Evolutionary conservation across 2,329 filamentous ascomycete species (phyloP), one percentile per base, ranked within the genome.

Genomic region (Neofusicoccum laricinum): DNA sequence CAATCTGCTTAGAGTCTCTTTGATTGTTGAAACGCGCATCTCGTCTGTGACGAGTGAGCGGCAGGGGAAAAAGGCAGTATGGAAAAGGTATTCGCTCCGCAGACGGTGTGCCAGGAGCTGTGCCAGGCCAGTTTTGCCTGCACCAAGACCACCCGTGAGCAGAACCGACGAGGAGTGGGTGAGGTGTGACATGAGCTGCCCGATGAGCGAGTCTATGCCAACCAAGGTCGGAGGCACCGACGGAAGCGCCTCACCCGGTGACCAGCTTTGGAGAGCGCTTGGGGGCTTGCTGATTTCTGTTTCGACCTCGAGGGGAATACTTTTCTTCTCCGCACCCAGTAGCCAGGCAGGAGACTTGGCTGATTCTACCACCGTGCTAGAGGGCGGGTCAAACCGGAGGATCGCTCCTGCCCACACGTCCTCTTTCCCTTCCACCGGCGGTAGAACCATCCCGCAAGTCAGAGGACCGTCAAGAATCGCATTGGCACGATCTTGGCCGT

Each of bases 11-110:
- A 99, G 79, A 0, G 88, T 95, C 72, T 98, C 94, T 72, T 96
- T 97, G 77, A 99, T 92, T 0, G 90, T 92, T 2, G 92, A 90
- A 14, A 97, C 87, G 65, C 94, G 86, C 43, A 89, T 96, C 75
- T 99, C 95, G 66, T 98, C 93, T 1, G 90, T 97, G 32, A 97
- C 89, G 3, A 97, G 82, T 67, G 91, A 93, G 32, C 91, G 87
- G 71, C 94, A 98, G 0, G 92, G 86, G 68, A 96, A 93, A 77
- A 96, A 97, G 4, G 89, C 88, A 0, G 90, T 90, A 73, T 96
- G 90, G 73, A 91, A 97, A 0, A 97, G 81, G 61, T 86, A 85
- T 50, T 92, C 87, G 61, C 84, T 84, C 25, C 90, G 87, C 62
- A 99, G 80, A 45, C 84, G 85, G 72, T 91, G 87, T 1, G 90